Base-by-base conservation (phyloP, 345 rosid genomes). In the Heritiera littoralis region DNA sequence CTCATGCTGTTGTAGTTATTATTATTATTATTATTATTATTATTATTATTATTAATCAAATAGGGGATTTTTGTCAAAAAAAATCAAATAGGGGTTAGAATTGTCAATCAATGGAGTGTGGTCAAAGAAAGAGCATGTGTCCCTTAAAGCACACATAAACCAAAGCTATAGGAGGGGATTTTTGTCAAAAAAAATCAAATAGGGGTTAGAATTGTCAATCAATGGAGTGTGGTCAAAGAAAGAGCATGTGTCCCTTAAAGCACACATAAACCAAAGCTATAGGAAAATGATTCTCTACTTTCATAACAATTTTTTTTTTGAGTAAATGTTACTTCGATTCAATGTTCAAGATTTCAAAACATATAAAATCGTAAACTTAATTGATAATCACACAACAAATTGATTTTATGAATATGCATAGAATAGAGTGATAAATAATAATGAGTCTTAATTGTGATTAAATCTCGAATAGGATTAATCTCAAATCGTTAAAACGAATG, bases 61-160 rank as follows among this genome's bases (percentile, higher is more conserved):
- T n/a, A n/a, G n/a, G n/a, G n/a, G n/a, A n/a, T n/a, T n/a, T n/a
- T n/a, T n/a, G n/a, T n/a, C n/a, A n/a, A n/a, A n/a, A n/a, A n/a
- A n/a, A n/a, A 11, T 20, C 9, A 55, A 73, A 40, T 18, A 18
- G 6, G 32, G 8, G 13, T 38, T 38, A 14, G 43, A 60, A 32
- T 66, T 58, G 10, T 56, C 17, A 60, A 55, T 56, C 7, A 78
- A 49, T 63, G 66, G 81, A 77, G 83, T 82, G 23, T 55, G n/a
- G 67, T 80, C 74, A 75, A 80, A 78, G 80, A 77, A 78, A 7
- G 38, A 64, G 64, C 76, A 80, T 79, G 85, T 79, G 83, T 66
- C 61, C 32, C 75, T 75, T 78, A 74, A 58, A 80, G 35, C 43
- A 49, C 20, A 71, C 35, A 76, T 43, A 49, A 58, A 74, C 41